Percentiles rank a stretch among this genome's conserved stretches.
phyloP scores from a whole-genome alignment of 176 grass and related monocot genomes.

The Hyparrhenia diplandra region DNA sequence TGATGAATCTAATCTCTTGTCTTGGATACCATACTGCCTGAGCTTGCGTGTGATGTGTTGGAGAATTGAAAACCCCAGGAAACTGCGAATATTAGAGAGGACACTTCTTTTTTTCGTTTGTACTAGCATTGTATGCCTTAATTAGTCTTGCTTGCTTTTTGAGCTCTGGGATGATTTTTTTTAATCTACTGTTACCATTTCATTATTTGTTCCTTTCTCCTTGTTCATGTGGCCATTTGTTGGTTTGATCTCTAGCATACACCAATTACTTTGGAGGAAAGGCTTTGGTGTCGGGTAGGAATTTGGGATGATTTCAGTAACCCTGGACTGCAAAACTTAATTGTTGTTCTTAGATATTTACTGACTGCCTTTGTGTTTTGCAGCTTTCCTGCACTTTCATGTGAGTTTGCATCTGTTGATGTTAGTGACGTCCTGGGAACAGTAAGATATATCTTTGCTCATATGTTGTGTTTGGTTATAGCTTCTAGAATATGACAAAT shows the following conservation, averaged over 20 bases:
- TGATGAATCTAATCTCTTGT: background rate
- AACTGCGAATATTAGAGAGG: background rate
- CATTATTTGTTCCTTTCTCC: background rate
- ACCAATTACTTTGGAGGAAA: background rate
- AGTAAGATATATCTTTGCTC: conserved; percentile 61
- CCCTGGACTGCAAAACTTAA: background rate
- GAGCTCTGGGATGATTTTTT: background rate
- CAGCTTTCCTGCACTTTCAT: conserved; percentile 97
- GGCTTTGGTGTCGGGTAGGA: background rate
- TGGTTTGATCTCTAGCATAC: background rate
- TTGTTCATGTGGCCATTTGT: background rate
- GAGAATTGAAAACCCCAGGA: background rate
- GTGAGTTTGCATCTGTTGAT: conserved; percentile 97
- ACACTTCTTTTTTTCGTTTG: background rate
- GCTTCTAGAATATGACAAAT: background rate
- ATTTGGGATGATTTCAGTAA: conserved; percentile 23
- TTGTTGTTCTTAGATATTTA: conserved; percentile 19
- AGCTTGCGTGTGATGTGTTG: background rate
- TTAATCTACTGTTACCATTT: background rate
- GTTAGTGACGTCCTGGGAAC: conserved; percentile 96
- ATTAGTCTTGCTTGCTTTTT: background rate
- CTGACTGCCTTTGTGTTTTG: conserved; percentile 26
- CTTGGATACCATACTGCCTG: background rate
- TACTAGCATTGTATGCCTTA: background rate
- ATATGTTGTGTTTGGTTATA: background rate